Base-by-base conservation (phyloP, 805 yeast species). In the Metschnikowia picachoensis region DNA sequence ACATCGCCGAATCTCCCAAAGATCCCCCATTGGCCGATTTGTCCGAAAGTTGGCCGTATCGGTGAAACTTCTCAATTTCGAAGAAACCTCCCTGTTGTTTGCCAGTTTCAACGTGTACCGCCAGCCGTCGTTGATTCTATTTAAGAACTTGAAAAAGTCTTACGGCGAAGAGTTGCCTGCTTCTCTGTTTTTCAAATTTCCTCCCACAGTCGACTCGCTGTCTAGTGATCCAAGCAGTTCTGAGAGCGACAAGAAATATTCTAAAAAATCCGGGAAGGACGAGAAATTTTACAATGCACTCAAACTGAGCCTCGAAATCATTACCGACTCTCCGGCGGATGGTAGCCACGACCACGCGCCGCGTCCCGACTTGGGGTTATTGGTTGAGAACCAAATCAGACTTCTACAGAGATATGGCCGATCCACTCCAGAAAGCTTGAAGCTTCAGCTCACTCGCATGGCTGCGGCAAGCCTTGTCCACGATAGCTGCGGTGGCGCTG, bases 361-460 rank as follows among this genome's bases (percentile, higher is more conserved):
- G 20, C 20, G 20, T 4, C 20, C 29, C 6, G 29, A 49, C 27
- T 25, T 49, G n/a, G 68, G 76, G 9, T 65, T 67, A 12, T 59
- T 82, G 42, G 60, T 83, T 16, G 76, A 77, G 35, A 70, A 74
- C 37, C 87, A 83, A 49, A 76, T 83, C 3, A 66, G 68, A 25
- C 61, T 77, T 6, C 57, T 82, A 17, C 85, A 82, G 52, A 42
- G 43, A 14, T 38, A 42, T 25, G 52, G 52, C 13, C 45, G 49
- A 2, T 32, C 40, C 4, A 43, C 52, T 25, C 48, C 48, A 2
- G 37, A n/a, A 13, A 30, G 17, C 20, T 37, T 44, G 15, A 40
- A 41, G 17, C 16, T n/a, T 25, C n/a, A 35, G 36, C 35, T 44
- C 15, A 28, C 36, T 8, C 39, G 25, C 11, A 44, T 44, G 47